Evolutionary conservation across 2,329 filamentous ascomycete species (phyloP).

Genomic region (Sordariomycetes sp.): DNA sequence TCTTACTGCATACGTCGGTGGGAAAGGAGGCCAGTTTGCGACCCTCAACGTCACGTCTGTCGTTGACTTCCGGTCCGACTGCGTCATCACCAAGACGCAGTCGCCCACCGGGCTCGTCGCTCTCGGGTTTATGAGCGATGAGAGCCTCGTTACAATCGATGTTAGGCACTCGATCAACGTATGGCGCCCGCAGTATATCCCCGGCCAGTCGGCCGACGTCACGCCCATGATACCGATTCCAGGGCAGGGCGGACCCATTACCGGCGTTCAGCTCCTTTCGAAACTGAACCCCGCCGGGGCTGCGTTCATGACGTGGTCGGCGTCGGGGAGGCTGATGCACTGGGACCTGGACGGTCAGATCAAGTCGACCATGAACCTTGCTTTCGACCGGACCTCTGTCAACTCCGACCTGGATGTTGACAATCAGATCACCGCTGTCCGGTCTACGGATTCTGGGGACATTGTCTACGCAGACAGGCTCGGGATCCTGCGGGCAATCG

Average conservation of each 20-base stretch:
- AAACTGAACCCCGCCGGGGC: constrained; percentile 49
- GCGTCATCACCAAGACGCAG: constrained; percentile 23
- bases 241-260: constrained; percentile 49
- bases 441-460: constrained; percentile 45
- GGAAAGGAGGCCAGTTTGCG: constrained; percentile 47
- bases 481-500: constrained; percentile 64
- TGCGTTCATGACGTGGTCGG: constrained; percentile 77
- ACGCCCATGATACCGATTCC: constrained; percentile 41
- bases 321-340: constrained; percentile 64
- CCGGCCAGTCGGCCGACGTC: constrained; percentile 21
- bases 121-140: constrained; percentile 52
- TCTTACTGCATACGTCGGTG: constrained; percentile 52
- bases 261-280: constrained; percentile 59
- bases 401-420: constrained; percentile 34
- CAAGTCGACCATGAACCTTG: constrained; percentile 49
- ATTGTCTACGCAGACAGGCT: constrained; percentile 78
- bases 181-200: constrained; percentile 32
- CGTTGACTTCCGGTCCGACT: constrained; percentile 24
- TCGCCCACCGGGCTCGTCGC: constrained; percentile 41
- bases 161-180: constrained; percentile 63
- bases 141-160: constrained; percentile 64
- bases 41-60: constrained; percentile 37
- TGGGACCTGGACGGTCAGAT: constrained; percentile 67
- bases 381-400: constrained; percentile 48
- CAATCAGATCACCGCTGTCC: constrained; percentile 48